Evolutionary conservation across 2,329 filamentous ascomycete genomes (phyloP), one percentile per base, ranked within the genome.

Genomic region (Peltaster fructicola): DNA sequence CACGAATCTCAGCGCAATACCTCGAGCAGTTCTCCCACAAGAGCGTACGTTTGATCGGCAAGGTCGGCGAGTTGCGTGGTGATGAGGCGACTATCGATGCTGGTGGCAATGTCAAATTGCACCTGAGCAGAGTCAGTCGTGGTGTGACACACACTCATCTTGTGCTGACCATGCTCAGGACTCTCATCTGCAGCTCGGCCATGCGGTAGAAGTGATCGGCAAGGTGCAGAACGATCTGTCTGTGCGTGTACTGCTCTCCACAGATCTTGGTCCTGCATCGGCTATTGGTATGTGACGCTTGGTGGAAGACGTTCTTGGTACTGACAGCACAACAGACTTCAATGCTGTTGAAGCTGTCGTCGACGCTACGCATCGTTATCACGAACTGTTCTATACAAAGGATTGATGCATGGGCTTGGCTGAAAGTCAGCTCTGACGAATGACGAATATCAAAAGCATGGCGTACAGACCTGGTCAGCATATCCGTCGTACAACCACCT

Each of bases 41-140:
- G 36, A 78, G 77, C 33, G 78, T 95, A 34, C 82, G 82, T 40
- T 61, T 95, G 27, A 63, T 91, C 4, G 88, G 88, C 42, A 82
- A 76, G 42, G 82, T 95, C 22, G 66, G 68, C 4, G 73, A 88
- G 42, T 61, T 95, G 13, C 73, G 73, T 25, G 84, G 84, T 37
- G 78, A 88, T 25, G 65, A 68, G 24, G 85, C 82, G 0, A 69
- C 71, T 5, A 65, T 95, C 15, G 81, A 92, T 29, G 74, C 80
- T 5, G 74, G 61, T 3, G 85, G 85, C 0, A 65, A 70, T 12
- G 67, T 93, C 14, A 78, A 72, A 1, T 61, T 81, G 2, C 56
- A 75, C 10, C 50, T 95, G 36, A 82, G 79, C 46, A 63, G 73
- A 24, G 77, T 82, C 56, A 32, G 63, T 41, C n/a, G 14, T 49